Evolutionary conservation across 192 early-diverging fungal species (phyloP).

Genomic region (Podila minutissima): DNA sequence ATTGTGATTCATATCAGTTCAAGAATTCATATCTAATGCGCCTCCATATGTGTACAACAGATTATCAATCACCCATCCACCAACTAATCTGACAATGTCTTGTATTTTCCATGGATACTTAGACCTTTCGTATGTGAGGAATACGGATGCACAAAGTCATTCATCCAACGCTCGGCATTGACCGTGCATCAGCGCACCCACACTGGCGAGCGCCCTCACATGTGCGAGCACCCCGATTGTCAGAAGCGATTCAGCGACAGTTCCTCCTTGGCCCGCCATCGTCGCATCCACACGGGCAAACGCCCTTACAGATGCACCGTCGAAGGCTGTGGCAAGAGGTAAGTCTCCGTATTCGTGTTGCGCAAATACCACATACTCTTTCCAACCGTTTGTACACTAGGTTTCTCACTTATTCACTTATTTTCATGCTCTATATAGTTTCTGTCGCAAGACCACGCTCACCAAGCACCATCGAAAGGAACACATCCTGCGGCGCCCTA

Average conservation of each 20-base stretch:
- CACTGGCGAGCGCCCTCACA: conserved; percentile 74
- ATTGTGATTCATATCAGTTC: too few species aligned
- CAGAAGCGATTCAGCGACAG: conserved; percentile 79
- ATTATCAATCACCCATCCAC: too few species aligned
- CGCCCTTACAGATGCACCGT: conserved; percentile 69
- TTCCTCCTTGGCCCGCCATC: conserved; percentile 78
- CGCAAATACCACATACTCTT: too few species aligned
- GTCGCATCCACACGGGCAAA: conserved; percentile 75
- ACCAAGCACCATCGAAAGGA: conserved; percentile 60
- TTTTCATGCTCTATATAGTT: conserved; percentile 20
- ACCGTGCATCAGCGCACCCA: conserved; percentile 70
- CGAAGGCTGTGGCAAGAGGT: conserved; percentile 60
- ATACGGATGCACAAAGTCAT: conserved; percentile 61
- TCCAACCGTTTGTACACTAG: too few species aligned
- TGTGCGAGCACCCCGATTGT: conserved; percentile 68
- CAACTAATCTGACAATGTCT: not conserved
- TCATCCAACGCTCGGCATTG: conserved; percentile 69
- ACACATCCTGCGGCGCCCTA: conserved; percentile 31
- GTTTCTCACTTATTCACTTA: too few species aligned
- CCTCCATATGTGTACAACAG: too few species aligned
- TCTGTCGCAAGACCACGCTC: conserved; percentile 64
- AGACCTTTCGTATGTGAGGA: conserved; percentile 74
- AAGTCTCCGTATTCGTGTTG: not conserved
- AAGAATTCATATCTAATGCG: too few species aligned
- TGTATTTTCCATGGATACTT: not conserved